Base-by-base conservation (phyloP, 805 yeast genomes). In the Saccharomycopsis vini region DNA sequence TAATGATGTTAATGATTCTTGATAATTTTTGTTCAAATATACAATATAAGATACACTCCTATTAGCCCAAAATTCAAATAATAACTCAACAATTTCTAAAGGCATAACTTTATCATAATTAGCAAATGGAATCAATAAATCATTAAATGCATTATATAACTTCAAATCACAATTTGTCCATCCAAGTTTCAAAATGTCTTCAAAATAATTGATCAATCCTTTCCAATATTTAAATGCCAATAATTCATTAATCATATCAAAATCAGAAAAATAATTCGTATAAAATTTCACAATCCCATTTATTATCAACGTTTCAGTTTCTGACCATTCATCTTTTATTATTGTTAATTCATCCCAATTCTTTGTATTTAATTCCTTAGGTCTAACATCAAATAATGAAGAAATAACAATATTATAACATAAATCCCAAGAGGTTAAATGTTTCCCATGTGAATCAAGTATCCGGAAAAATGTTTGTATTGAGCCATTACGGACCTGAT, bases 401-500 rank as follows among this genome's bases (percentile, higher is more conserved):
- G 73, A 69, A 5, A 89, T 67, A 1, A 85, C 86, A 30, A 81
- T 69, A 24, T 64, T 58, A 54, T 77, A 79, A 3, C 89, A 72
- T n/a, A 79, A 59, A 22, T 69, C 62, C 96, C 96, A 88, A 2
- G 75, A 64, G 0, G 77, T 72, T 20, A 78, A 64, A 35, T 66
- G 64, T 9, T 60, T 55, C 0, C 85, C 81, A 58, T 82, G 86
- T 3, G 89, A 74, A 42, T 83, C 86, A 47, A 84, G 68, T 23
- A 90, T 79, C 51, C 89, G 75, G 62, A 87, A 86, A 51, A 89
- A 79, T 0, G 96, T 90, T 56, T 88, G 95, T 13, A 87, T 73
- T 0, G 96, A 79, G 2, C 96, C 96, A 54, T 87, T 88, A 49
- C 94, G 71, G 0, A 90, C 95, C 53, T 88, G 95, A 1, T 79